Evolutionary conservation across 106 monocot genomes (phyloP).

Genomic region (Allium cepa): DNA sequence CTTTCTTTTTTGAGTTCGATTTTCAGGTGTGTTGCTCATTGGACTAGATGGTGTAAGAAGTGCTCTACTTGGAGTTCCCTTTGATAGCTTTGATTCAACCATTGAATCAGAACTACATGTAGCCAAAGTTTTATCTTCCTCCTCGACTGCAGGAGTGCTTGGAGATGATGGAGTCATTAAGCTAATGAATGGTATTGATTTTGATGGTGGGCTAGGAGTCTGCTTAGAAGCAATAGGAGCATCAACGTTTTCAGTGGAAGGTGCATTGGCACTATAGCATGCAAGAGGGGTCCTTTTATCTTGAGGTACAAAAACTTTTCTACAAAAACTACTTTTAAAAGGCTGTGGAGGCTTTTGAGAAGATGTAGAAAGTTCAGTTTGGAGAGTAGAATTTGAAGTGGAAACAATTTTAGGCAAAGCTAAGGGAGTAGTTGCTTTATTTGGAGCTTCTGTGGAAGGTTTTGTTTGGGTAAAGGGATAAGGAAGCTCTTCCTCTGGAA

Average conservation of each 20-base stretch:
- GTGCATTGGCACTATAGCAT: neutral
- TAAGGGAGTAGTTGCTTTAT: neutral
- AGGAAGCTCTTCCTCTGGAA: constrained; percentile 54
- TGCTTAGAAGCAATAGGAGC: constrained; percentile 8
- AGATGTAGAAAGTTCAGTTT: constrained; percentile 18
- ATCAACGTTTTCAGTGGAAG: constrained; percentile 7
- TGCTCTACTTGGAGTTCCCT: constrained; percentile 46
- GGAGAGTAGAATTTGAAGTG: neutral
- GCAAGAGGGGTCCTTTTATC: constrained; percentile 25
- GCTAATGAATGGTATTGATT: constrained; percentile 7
- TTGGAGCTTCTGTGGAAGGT: neutral
- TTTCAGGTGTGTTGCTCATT: constrained; percentile 62
- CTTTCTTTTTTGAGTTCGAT: constrained; percentile 43
- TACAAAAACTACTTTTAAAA: constrained; percentile 44
- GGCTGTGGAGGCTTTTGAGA: constrained; percentile 47
- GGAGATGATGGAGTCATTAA: neutral
- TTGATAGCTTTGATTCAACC: constrained; percentile 6
- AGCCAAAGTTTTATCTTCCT: neutral
- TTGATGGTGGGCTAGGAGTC: constrained; percentile 7
- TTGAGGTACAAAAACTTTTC: constrained; percentile 15
- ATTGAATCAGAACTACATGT: constrained; percentile 1
- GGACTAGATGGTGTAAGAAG: constrained; percentile 34
- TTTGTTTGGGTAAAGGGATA: constrained; percentile 41
- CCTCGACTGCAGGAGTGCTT: neutral
- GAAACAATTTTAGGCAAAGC: neutral